A percentile compares a stretch with the other conserved stretches of the same genome.
phyloP scores from a whole-genome alignment of 2,329 filamentous ascomycete genomes.

The Zymoseptoria brevis region DNA sequence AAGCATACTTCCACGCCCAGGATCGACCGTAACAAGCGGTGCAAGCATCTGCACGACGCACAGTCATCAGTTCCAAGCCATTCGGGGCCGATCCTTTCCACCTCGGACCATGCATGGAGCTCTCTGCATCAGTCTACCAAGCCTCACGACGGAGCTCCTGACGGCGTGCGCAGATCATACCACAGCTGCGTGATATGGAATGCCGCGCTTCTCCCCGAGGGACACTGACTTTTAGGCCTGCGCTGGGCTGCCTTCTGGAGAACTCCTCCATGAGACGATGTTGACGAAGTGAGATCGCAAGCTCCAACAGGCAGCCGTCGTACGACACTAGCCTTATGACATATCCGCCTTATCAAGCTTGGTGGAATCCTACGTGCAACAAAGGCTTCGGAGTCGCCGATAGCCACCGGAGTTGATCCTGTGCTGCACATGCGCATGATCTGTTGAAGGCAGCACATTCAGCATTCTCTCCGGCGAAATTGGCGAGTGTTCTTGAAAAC shows the following conservation, averaged over 20 bases:
- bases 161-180: not conserved
- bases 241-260: not conserved
- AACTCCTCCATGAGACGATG: not conserved
- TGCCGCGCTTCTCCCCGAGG: not conserved
- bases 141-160: not conserved
- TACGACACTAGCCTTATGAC: not conserved
- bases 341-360: not conserved
- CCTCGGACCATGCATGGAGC: not conserved
- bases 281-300: not conserved
- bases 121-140: not conserved
- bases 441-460: not conserved
- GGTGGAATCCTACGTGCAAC: not conserved
- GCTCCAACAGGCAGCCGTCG: not conserved
- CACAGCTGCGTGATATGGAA: not conserved
- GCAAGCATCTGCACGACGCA: not conserved
- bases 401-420: not conserved
- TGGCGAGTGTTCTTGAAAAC: not conserved
- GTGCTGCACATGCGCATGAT: not conserved
- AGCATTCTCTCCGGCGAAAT: not conserved
- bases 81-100: not conserved
- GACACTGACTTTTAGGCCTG: not conserved
- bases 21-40: not conserved
- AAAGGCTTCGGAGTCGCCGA: not conserved
- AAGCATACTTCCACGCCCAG: not conserved
- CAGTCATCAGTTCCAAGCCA: not conserved